Evolutionary conservation across 2,329 filamentous ascomycete species (phyloP).

Genomic region (Zymoseptoria ardabiliae): DNA sequence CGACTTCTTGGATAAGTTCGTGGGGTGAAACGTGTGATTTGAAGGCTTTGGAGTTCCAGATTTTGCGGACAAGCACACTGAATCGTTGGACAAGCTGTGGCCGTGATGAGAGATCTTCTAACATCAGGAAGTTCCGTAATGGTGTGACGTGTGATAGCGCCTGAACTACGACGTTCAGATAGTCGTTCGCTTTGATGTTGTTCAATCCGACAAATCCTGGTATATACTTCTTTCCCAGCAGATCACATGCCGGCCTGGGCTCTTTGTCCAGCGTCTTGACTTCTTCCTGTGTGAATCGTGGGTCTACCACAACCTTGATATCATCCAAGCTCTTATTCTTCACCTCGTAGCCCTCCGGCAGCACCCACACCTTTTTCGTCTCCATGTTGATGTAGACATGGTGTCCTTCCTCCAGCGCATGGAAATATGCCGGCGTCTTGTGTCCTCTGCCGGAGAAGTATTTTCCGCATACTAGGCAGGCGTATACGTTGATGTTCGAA

Average conservation of each 20-base stretch:
- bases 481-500: slow-evolving; percentile 98
- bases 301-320: slow-evolving; percentile 96
- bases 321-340: slow-evolving; percentile 90
- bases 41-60: slow-evolving; percentile 96
- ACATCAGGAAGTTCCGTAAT: slow-evolving; percentile 82
- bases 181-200: slow-evolving; percentile 99
- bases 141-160: slow-evolving; percentile 83
- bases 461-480: slow-evolving; percentile 93
- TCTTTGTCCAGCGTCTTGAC: slow-evolving; percentile 68
- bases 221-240: slow-evolving; percentile 76
- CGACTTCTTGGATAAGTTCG: slow-evolving; percentile 91
- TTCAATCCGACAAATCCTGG: slow-evolving; percentile 98
- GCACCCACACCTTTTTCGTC: slow-evolving; percentile 80
- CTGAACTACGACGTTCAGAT: slow-evolving; percentile 91
- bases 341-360: slow-evolving; percentile 96
- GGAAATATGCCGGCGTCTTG: slow-evolving; percentile 95
- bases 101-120: slow-evolving; percentile 67
- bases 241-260: slow-evolving; percentile 61
- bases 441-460: slow-evolving; percentile 93
- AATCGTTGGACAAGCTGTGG: slow-evolving; percentile 83
- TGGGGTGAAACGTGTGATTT: slow-evolving; percentile 95
- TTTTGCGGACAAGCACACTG: slow-evolving; percentile 84
- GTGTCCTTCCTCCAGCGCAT: slow-evolving; percentile 88
- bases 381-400: slow-evolving; percentile 99
- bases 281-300: slow-evolving; percentile 71